Evolutionary conservation across 2,329 filamentous ascomycete species (phyloP).

Genomic region (Sphaerostilbella broomeana): DNA sequence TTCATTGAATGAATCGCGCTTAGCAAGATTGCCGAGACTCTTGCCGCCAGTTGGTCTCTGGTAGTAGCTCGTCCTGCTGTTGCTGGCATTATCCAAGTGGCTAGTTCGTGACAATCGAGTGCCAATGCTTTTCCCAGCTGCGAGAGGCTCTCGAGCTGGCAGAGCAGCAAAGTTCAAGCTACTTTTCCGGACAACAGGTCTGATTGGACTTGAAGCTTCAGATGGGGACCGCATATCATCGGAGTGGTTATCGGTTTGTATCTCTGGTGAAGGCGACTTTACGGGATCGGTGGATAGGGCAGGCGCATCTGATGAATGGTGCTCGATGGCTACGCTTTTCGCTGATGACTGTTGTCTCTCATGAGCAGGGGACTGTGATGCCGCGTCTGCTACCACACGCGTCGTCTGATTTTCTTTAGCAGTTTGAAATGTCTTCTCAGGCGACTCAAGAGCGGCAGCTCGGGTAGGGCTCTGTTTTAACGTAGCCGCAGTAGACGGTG

Average conservation of each 20-base stretch:
- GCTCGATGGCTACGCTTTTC: constrained; percentile 9
- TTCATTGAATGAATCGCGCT: constrained; percentile 39
- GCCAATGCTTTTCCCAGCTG: constrained; percentile 76
- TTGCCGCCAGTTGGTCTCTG: constrained; percentile 67
- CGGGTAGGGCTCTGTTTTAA: constrained; percentile 21
- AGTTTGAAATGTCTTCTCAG: constrained; percentile 36
- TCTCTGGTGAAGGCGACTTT: neutral
- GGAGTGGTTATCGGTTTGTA: constrained; percentile 1
- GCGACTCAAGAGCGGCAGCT: constrained; percentile 24
- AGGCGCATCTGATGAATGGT: constrained; percentile 11
- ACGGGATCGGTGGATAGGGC: neutral
- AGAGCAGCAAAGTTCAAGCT: constrained; percentile 92
- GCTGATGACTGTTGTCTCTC: constrained; percentile 1
- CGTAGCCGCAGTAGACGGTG: constrained; percentile 15
- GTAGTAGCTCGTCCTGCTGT: constrained; percentile 65
- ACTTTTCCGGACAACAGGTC: constrained; percentile 79
- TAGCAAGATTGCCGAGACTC: constrained; percentile 51
- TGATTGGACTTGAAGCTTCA: constrained; percentile 65
- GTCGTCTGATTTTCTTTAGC: constrained; percentile 39
- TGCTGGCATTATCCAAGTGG: constrained; percentile 65
- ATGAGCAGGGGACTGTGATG: neutral
- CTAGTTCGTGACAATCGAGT: constrained; percentile 67
- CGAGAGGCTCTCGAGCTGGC: constrained; percentile 81
- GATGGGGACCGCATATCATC: constrained; percentile 51
- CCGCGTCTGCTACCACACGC: constrained; percentile 15